Conservation (phyloP, 371 early-diverging fungal genomes). For the Apophysomyces elegans region DNA sequence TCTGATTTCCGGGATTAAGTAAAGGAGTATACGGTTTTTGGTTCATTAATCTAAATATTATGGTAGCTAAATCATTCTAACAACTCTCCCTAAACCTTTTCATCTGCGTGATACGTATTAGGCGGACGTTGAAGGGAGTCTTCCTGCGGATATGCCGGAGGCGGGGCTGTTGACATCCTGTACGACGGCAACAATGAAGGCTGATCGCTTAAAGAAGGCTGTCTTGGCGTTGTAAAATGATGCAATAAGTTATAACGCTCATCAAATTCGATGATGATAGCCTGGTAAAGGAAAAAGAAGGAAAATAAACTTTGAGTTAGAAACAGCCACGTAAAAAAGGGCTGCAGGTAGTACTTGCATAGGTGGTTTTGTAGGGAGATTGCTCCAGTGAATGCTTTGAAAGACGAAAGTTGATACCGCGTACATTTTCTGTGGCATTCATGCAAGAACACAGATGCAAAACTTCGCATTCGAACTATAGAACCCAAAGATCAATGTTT, state of each 20-base stretch:
- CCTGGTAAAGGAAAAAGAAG: conserved; percentile 19
- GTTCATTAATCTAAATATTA: background rate
- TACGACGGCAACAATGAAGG: conserved; percentile 9
- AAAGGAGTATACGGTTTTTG: too few relatives aligned
- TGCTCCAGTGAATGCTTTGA: conserved; percentile 31
- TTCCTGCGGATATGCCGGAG: conserved; percentile 29
- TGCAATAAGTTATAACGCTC: conserved; percentile 44
- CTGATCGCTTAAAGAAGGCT: conserved; percentile 5
- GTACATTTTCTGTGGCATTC: conserved; percentile 56
- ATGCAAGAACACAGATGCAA: conserved; percentile 44
- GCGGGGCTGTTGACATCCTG: conserved; percentile 13
- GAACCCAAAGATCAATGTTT: conserved; percentile 7
- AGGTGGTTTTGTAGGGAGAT: conserved; percentile 23
- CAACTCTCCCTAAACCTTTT: conserved; percentile 25
- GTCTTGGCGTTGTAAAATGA: conserved; percentile 32
- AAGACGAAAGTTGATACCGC: conserved; percentile 48
- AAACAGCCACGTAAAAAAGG: conserved; percentile 6
- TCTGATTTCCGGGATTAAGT: too few relatives aligned
- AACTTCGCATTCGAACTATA: conserved; percentile 40
- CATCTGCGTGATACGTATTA: conserved; percentile 32
- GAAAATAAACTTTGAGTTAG: conserved; percentile 12
- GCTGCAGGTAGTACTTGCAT: conserved; percentile 31
- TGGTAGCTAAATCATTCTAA: background rate
- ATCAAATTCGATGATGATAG: conserved; percentile 48
- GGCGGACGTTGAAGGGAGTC: conserved; percentile 26